These are phyloP conservation scores for Microbotryum intermedium DNA, from an alignment of 1,284 basidiomycete genomes.

Conservation along the genomic window DNA sequence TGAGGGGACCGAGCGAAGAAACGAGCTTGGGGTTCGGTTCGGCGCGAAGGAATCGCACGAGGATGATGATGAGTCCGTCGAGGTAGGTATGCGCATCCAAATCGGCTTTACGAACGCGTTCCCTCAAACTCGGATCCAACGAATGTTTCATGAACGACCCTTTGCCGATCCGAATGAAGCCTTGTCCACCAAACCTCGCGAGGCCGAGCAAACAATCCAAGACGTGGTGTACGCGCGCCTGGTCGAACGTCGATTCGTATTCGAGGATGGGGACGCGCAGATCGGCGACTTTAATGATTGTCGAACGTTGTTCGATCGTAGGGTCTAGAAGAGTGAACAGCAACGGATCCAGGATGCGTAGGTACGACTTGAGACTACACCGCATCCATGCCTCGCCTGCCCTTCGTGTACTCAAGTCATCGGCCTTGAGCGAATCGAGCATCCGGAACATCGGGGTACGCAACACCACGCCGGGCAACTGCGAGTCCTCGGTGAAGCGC, in stretches of 20 bases:
- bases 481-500: slow-evolving; percentile 76
- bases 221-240: slow-evolving; percentile 55
- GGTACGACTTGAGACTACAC: slow-evolving; percentile 79
- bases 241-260: slow-evolving; percentile 69
- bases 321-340: slow-evolving; percentile 69
- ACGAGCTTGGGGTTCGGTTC: slow-evolving; percentile 52
- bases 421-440: slow-evolving; percentile 68
- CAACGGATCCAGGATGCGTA: slow-evolving; percentile 81
- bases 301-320: slow-evolving; percentile 50
- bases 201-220: slow-evolving; percentile 69
- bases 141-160: slow-evolving; percentile 55
- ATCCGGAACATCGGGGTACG: slow-evolving; percentile 79
- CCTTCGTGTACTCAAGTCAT: slow-evolving; percentile 62
- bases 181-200: slow-evolving; percentile 77
- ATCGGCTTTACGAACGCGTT: slow-evolving; percentile 47
- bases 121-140: slow-evolving; percentile 46
- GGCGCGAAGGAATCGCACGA: slow-evolving; percentile 66
- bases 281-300: slow-evolving; percentile 50
- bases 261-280: slow-evolving; percentile 57
- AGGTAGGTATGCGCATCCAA: slow-evolving; percentile 52
- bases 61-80: slow-evolving; percentile 58
- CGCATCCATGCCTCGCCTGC: slow-evolving; percentile 92
- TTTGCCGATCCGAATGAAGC: slow-evolving; percentile 63
- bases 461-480: slow-evolving; percentile 69
- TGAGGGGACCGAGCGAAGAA: slow-evolving; percentile 53